A percentile compares a stretch with the other conserved stretches of the same genome.
These are phyloP conservation scores for Fraxinus nigra DNA, from an alignment of 305 asterid genomes.

Conservation along the genomic window DNA sequence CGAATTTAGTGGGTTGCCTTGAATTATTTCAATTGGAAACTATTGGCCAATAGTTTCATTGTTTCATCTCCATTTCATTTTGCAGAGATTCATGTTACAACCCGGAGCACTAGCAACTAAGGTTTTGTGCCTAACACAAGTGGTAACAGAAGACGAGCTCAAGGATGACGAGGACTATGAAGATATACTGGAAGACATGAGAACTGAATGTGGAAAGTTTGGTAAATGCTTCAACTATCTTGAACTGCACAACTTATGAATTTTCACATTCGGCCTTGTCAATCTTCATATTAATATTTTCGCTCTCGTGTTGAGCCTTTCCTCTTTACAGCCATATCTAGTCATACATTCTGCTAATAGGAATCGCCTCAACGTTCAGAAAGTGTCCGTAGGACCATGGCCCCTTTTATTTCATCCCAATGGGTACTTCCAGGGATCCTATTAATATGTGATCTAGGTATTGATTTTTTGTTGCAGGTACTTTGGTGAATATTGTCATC, in stretches of 20 bases:
- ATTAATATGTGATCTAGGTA: background rate
- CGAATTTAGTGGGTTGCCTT: background rate
- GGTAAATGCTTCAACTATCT: conserved; percentile 41
- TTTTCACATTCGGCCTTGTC: conserved; percentile 4
- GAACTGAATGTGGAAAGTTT: conserved; percentile 81
- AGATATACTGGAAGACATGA: conserved; percentile 94
- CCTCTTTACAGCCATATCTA: background rate
- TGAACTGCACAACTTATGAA: background rate
- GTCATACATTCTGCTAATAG: conserved; percentile 16
- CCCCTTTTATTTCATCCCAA: background rate
- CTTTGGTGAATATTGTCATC: conserved; percentile 43
- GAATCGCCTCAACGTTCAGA: conserved; percentile 10
- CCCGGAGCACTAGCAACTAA: conserved; percentile 63
- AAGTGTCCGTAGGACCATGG: background rate
- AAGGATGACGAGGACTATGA: conserved; percentile 80
- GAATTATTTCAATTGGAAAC: background rate
- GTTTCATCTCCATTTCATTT: conserved; percentile 11
- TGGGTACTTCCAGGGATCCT: background rate
- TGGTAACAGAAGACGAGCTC: conserved; percentile 76
- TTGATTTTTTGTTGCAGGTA: conserved; percentile 28
- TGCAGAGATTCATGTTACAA: conserved; percentile 73
- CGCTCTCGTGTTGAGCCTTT: background rate
- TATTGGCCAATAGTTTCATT: background rate
- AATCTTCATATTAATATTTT: conserved; percentile 12
- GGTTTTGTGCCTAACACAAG: conserved; percentile 82